Evolutionary conservation across 345 rosid species (phyloP).

Genomic region (Streptanthus diversifolius): DNA sequence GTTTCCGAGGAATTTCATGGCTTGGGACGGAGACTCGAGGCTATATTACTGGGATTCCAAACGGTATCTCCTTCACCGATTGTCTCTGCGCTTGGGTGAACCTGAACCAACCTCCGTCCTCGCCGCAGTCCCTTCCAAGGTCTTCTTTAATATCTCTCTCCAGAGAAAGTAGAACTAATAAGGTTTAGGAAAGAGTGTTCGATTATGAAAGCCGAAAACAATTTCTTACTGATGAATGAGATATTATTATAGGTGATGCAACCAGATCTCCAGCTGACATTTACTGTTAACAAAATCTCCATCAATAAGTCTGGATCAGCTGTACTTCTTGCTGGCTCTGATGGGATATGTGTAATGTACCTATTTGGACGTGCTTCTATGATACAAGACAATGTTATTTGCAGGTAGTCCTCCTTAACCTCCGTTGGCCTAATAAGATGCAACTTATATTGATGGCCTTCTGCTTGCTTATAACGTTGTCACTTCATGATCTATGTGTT

Average conservation of each 20-base stretch:
- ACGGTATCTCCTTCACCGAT: conserved; percentile 60
- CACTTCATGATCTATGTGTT: conserved; percentile 16
- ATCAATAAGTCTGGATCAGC: conserved; percentile 83
- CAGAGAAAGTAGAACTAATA: not conserved
- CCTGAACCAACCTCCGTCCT: conserved; percentile 74
- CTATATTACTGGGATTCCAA: conserved; percentile 70
- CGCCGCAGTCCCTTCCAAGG: conserved; percentile 82
- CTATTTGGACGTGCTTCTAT: conserved; percentile 69
- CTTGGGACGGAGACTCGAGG: conserved; percentile 91
- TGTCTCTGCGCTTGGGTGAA: conserved; percentile 80
- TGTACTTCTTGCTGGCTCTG: conserved; percentile 57
- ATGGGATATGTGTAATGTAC: conserved; percentile 64
- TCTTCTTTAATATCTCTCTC: conserved; percentile 22
- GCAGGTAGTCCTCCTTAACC: conserved; percentile 53
- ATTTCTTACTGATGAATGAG: not conserved
- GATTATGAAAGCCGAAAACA: not conserved
- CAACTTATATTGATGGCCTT: not conserved
- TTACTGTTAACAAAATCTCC: conserved; percentile 61
- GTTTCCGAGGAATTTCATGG: conserved; percentile 51
- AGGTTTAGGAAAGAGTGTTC: conserved; percentile 3
- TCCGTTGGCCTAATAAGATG: not conserved
- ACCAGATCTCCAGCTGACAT: conserved; percentile 52
- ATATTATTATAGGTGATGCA: conserved; percentile 53
- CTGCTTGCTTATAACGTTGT: not conserved
- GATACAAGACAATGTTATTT: conserved; percentile 47